These are phyloP conservation scores for Periconia sp. DNA, from an alignment of 2,329 filamentous ascomycete species.

Conservation along the genomic window DNA sequence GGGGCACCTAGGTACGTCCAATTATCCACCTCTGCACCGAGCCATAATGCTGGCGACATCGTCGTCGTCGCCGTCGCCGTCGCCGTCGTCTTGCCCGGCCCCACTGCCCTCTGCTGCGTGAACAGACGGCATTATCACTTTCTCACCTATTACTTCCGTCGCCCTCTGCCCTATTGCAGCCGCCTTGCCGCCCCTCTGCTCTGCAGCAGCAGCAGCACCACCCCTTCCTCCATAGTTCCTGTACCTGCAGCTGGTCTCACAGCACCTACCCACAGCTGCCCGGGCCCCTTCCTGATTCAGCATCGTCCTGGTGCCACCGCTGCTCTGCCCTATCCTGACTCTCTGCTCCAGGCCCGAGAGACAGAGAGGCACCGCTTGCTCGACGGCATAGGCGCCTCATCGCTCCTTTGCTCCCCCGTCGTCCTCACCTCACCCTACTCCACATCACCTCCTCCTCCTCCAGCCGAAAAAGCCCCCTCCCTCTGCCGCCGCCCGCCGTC, in stretches of 20 bases:
- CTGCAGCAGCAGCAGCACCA: no score
- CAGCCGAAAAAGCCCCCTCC: constrained; percentile 16
- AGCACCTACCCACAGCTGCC: constrained; percentile 31
- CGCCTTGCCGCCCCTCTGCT: constrained; percentile 33
- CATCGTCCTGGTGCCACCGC: constrained; percentile 35
- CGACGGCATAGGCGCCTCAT: constrained; percentile 25
- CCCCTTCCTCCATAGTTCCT: no score
- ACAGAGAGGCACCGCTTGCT: constrained; percentile 25
- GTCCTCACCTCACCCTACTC: no score
- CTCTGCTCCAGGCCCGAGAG: constrained; percentile 24
- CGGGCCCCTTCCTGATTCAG: constrained; percentile 28
- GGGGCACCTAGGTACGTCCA: constrained; percentile 39
- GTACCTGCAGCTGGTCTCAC: constrained; percentile 17
- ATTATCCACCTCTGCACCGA: constrained; percentile 35
- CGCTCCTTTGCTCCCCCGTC: constrained; percentile 10
- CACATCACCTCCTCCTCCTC: constrained; percentile 19
- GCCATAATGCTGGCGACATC: constrained; percentile 32
- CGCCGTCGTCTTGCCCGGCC: constrained; percentile 34
- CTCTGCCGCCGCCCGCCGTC: constrained; percentile 18
- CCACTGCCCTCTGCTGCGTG: constrained; percentile 37
- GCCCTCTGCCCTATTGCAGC: constrained; percentile 25
- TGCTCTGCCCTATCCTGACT: constrained; percentile 25
- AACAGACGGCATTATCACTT: constrained; percentile 27
- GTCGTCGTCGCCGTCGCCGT: no score
- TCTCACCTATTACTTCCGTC: constrained; percentile 29